Conservation (phyloP, 2,329 filamentous ascomycete species). For the Curvularia spicifera region DNA sequence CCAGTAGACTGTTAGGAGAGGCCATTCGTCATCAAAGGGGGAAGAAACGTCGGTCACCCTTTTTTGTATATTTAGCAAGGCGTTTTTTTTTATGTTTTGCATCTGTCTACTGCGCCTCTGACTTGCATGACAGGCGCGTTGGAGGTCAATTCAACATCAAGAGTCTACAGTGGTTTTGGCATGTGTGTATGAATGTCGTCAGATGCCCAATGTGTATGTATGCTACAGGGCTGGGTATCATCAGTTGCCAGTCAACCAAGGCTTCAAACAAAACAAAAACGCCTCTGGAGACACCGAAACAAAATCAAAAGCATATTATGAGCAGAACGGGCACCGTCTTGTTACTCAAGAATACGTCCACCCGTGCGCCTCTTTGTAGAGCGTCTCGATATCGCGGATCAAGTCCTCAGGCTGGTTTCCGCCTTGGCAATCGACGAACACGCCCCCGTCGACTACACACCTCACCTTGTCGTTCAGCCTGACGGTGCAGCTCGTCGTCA, state of each 20-base stretch:
- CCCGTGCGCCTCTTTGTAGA: constrained; percentile 56
- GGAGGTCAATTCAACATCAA: constrained; percentile 4
- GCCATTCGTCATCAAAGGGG: neutral
- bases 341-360: constrained; percentile 32
- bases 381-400: constrained; percentile 75
- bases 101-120: constrained; percentile 15
- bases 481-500: constrained; percentile 57
- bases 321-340: neutral
- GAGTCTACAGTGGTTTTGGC: neutral
- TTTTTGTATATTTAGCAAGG: constrained; percentile 26
- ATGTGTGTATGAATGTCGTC: constrained; percentile 1
- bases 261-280: neutral
- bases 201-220: neutral
- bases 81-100: constrained; percentile 15
- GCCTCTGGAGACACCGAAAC: neutral
- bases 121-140: constrained; percentile 31
- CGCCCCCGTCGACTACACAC: constrained; percentile 79
- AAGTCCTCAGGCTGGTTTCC: constrained; percentile 74
- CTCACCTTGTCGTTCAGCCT: constrained; percentile 78
- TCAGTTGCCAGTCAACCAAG: neutral
- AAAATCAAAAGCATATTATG: neutral
- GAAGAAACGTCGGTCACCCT: neutral
- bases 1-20: constrained; percentile 48
- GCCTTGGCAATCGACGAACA: constrained; percentile 80
- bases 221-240: constrained; percentile 9